Conservation (phyloP, 2,329 filamentous ascomycete species). For the Xylariales sp. region DNA sequence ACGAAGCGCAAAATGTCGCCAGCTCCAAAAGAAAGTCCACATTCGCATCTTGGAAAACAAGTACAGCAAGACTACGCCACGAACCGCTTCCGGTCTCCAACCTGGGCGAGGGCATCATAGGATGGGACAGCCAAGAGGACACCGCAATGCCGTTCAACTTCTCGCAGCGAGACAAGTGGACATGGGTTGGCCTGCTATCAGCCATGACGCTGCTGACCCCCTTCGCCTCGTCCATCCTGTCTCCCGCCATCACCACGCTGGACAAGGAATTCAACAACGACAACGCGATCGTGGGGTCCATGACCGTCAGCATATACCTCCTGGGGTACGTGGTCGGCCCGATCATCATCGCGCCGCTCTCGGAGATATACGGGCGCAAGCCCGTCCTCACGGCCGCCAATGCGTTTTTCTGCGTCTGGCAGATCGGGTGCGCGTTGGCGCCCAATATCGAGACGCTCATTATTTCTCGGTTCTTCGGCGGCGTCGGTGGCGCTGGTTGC, state of each 20-base stretch:
- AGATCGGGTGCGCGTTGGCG: slow-evolving; percentile 71
- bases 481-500: slow-evolving; percentile 64
- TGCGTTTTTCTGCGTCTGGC: slow-evolving; percentile 67
- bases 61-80: neutral
- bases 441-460: slow-evolving; percentile 64
- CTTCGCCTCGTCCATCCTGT: slow-evolving; percentile 69
- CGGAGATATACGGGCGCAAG: slow-evolving; percentile 72
- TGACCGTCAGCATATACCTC: slow-evolving; percentile 69
- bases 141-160: slow-evolving; percentile 69
- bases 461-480: slow-evolving; percentile 67
- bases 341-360: slow-evolving; percentile 65
- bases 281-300: slow-evolving; percentile 57
- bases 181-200: slow-evolving; percentile 65
- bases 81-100: slow-evolving; percentile 5
- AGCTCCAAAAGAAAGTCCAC: no score
- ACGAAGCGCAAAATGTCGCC: no score
- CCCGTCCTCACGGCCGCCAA: slow-evolving; percentile 66
- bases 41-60: neutral
- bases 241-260: slow-evolving; percentile 58
- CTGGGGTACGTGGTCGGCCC: slow-evolving; percentile 68
- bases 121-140: slow-evolving; percentile 68
- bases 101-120: slow-evolving; percentile 54
- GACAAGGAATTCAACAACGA: slow-evolving; percentile 57
- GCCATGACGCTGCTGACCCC: slow-evolving; percentile 72
- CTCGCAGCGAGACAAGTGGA: slow-evolving; percentile 65